phyloP scores from a whole-genome alignment of 495 filamentous ascomycete species.

The Hypoxylon fragiforme region DNA sequence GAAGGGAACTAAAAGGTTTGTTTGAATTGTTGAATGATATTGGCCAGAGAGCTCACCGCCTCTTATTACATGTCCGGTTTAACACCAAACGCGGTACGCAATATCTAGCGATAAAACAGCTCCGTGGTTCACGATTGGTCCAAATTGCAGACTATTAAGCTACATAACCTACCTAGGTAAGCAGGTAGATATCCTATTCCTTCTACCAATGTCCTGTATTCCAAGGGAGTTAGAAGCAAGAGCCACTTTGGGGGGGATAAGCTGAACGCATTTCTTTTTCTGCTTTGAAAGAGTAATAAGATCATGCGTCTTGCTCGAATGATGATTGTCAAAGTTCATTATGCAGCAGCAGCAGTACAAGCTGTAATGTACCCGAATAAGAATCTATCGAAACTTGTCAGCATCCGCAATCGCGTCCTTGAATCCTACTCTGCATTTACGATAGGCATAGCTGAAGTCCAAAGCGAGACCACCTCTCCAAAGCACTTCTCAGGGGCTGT shows the following conservation, averaged over 20 bases:
- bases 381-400: neutral
- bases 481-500: constrained; percentile 15
- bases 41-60: neutral
- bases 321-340: neutral
- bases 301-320: too few species aligned
- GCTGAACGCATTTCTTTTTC: neutral
- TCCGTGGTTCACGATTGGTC: neutral
- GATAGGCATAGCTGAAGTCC: constrained; percentile 8
- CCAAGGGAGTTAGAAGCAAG: neutral
- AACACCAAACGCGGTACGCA: neutral
- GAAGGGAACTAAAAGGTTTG: neutral
- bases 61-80: neutral
- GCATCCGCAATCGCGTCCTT: constrained; percentile 1
- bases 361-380: neutral
- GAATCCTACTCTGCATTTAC: constrained; percentile 11
- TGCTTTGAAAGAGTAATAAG: too few species aligned
- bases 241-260: neutral
- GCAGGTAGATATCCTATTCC: neutral
- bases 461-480: constrained; percentile 7
- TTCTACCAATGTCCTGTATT: neutral
- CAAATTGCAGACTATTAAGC: neutral
- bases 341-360: neutral
- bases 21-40: neutral
- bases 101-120: neutral
- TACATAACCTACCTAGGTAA: too few species aligned